phyloP scores from a whole-genome alignment of 202 grass and related monocot genomes.

The Musa balbisiana region DNA sequence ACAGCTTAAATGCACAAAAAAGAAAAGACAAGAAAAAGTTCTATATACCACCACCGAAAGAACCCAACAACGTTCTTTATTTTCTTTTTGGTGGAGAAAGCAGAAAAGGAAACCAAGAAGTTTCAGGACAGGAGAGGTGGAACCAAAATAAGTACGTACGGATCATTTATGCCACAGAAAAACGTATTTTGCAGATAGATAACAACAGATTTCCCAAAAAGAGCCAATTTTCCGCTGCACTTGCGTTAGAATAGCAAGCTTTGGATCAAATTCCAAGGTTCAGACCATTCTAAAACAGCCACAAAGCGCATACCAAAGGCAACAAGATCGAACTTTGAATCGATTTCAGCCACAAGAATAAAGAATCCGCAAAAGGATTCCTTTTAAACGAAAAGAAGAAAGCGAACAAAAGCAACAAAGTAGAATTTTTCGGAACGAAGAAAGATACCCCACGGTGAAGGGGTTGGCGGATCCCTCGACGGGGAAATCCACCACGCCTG shows the following conservation, averaged over 20 bases:
- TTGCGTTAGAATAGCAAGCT: not conserved
- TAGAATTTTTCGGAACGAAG: not conserved
- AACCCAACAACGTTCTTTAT: too few relatives aligned
- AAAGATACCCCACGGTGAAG: constrained; percentile 65
- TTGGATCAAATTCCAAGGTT: not conserved
- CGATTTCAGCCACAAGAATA: not conserved
- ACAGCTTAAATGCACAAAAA: not conserved
- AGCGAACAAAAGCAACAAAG: not conserved
- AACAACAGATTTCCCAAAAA: not conserved
- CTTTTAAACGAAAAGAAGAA: not conserved
- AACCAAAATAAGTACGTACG: not conserved
- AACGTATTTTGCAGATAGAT: not conserved
- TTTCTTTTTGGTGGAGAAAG: not conserved
- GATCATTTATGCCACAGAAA: not conserved
- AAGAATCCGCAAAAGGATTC: constrained; percentile 41
- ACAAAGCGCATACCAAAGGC: constrained; percentile 10
- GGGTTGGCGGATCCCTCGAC: constrained; percentile 86
- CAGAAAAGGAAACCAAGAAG: not conserved
- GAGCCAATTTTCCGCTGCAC: too few relatives aligned
- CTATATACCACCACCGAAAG: not conserved
- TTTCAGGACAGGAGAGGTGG: not conserved
- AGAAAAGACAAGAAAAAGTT: not conserved
- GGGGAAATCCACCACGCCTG: constrained; percentile 78
- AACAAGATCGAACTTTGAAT: not conserved
- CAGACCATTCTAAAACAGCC: not conserved